These are phyloP conservation scores for Trebouxia gelatinosa DNA, from an alignment of 163 green algal genomes.

Conservation along the genomic window DNA sequence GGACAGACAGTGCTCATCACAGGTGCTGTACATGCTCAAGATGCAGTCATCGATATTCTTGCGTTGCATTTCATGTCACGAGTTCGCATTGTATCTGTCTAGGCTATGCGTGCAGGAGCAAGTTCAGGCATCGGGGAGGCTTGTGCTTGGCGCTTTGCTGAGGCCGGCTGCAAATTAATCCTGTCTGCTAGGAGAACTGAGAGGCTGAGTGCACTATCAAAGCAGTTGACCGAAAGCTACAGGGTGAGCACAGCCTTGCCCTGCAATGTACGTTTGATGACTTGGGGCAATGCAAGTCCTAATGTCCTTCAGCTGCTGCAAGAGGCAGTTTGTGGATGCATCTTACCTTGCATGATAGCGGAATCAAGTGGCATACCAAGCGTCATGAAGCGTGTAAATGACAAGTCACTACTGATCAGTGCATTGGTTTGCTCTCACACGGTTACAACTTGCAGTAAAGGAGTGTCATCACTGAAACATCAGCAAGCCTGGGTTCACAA, in stretches of 20 bases:
- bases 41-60: not conserved
- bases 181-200: slow-evolving; percentile 61
- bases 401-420: too few species aligned
- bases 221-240: slow-evolving; percentile 40
- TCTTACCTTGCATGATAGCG: too few species aligned
- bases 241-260: slow-evolving; percentile 14
- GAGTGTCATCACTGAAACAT: too few species aligned
- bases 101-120: slow-evolving; percentile 47
- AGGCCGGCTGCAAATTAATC: slow-evolving; percentile 65
- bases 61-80: slow-evolving; percentile 11
- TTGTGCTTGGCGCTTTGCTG: slow-evolving; percentile 63
- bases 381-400: too few species aligned
- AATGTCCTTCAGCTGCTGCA: too few species aligned
- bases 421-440: too few species aligned
- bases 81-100: not conserved
- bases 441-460: too few species aligned
- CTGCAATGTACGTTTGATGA: too few species aligned
- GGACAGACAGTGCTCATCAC: slow-evolving; percentile 23
- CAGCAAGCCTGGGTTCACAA: too few species aligned
- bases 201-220: slow-evolving; percentile 50
- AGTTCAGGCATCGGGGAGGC: slow-evolving; percentile 69
- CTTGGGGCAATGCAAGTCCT: too few species aligned
- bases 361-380: too few species aligned
- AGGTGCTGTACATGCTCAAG: slow-evolving; percentile 9
- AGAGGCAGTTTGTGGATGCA: too few species aligned